phyloP scores from a whole-genome alignment of 306 rosid genomes.

The Mimosa pudica region DNA sequence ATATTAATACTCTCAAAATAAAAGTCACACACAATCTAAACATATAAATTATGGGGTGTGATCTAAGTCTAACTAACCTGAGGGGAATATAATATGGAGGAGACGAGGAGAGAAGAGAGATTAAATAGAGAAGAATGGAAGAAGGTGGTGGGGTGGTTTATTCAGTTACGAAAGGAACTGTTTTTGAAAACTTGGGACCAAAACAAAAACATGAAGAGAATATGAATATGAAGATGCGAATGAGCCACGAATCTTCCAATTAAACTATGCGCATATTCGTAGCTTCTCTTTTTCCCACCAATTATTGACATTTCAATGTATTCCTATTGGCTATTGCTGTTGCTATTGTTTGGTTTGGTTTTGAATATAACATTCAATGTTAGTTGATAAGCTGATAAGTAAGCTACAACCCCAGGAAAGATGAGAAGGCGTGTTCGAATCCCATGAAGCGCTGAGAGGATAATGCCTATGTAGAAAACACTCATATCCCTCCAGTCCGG shows the following conservation, averaged over 20 bases:
- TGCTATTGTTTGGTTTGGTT: no score
- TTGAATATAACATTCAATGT: no score
- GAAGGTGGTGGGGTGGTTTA: constrained; percentile 21
- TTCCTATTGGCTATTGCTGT: no score
- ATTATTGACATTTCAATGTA: no score
- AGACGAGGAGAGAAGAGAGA: constrained; percentile 25
- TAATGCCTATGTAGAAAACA: no score
- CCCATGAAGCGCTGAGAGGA: no score
- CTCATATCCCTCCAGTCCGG: no score
- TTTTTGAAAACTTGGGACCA: not conserved
- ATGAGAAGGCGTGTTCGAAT: no score
- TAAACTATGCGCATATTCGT: constrained; percentile 54
- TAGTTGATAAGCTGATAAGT: no score
- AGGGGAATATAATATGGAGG: not conserved
- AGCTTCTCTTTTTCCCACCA: not conserved
- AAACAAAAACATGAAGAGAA: constrained; percentile 34
- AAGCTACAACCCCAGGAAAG: no score
- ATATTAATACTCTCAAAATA: constrained; percentile 1
- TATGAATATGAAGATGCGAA: constrained; percentile 51
- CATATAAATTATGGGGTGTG: no score
- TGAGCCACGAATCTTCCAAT: constrained; percentile 53
- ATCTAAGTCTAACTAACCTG: constrained; percentile 44
- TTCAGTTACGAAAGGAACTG: constrained; percentile 32
- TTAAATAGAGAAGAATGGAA: not conserved
- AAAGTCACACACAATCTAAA: constrained; percentile 2